Evolutionary conservation across 495 filamentous ascomycete genomes (phyloP).

Genomic region (Sphaerosporella brunnea): DNA sequence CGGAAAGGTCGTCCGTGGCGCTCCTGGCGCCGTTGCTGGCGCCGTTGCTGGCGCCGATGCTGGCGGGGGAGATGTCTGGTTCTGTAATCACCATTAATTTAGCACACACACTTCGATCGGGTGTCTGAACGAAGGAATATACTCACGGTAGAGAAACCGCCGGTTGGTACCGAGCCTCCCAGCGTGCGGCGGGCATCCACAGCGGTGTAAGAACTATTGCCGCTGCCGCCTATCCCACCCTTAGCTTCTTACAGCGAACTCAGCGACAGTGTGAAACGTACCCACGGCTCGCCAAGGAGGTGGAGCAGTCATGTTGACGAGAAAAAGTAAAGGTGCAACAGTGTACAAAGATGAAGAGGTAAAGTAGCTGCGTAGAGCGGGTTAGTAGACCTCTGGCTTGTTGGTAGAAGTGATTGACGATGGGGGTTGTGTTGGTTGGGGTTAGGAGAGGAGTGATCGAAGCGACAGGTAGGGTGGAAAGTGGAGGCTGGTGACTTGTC

Average conservation of each 20-base stretch:
- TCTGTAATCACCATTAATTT: background rate
- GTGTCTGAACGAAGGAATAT: too few relatives aligned
- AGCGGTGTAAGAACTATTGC: background rate
- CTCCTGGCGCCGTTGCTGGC: background rate
- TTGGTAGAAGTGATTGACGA: background rate
- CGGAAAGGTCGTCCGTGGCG: slow-evolving; percentile 19
- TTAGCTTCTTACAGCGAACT: too few relatives aligned
- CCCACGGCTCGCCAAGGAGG: slow-evolving; percentile 5
- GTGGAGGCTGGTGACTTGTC: too few relatives aligned
- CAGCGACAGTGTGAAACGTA: too few relatives aligned
- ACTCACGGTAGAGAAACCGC: background rate
- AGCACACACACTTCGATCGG: too few relatives aligned
- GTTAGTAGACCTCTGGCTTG: too few relatives aligned
- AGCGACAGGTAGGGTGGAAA: too few relatives aligned
- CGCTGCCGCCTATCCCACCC: too few relatives aligned
- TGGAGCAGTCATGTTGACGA: background rate
- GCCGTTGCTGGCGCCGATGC: too few relatives aligned
- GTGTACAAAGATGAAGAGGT: background rate
- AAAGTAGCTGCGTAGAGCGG: background rate
- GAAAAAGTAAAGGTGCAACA: too few relatives aligned
- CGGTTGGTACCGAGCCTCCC: background rate
- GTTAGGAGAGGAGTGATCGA: too few relatives aligned
- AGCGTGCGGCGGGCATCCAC: slow-evolving; percentile 3
- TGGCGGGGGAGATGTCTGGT: background rate
- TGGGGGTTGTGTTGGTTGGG: background rate